Conservation (phyloP, 768 basidiomycete species). For the Psilocybe azurescens region DNA sequence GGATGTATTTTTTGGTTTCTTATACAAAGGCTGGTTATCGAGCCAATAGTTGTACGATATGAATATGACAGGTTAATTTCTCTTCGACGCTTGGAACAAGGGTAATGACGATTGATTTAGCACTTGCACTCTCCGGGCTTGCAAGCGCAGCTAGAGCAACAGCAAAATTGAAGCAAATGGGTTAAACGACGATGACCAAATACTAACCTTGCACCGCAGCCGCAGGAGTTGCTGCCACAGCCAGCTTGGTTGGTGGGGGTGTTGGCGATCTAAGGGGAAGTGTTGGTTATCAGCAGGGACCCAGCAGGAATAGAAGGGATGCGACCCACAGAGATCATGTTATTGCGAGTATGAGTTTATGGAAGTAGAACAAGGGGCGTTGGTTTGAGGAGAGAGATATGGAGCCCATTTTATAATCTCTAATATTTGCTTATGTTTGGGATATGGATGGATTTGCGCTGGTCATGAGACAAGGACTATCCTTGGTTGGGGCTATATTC, state of each 20-base stretch:
- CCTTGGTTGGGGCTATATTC: too few species aligned
- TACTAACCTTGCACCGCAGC: constrained; percentile 53
- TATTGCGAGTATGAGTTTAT: constrained; percentile 13
- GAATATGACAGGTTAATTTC: too few species aligned
- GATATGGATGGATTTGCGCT: background rate
- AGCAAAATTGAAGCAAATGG: constrained; percentile 3
- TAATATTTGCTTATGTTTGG: constrained; percentile 27
- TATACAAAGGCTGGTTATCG: background rate
- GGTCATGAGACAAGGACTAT: constrained; percentile 9
- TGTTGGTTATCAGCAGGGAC: constrained; percentile 10
- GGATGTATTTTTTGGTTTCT: background rate
- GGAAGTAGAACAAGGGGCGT: constrained; percentile 14
- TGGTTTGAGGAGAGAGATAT: constrained; percentile 15
- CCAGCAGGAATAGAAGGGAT: constrained; percentile 2
- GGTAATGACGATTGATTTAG: constrained; percentile 33
- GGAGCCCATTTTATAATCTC: constrained; percentile 9
- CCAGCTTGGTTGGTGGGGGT: constrained; percentile 45
- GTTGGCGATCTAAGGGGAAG: constrained; percentile 34
- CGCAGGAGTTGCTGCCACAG: constrained; percentile 57
- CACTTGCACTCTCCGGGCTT: constrained; percentile 71
- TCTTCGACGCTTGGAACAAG: too few species aligned
- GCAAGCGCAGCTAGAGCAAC: constrained; percentile 57
- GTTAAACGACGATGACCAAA: constrained; percentile 16
- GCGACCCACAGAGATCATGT: constrained; percentile 47
- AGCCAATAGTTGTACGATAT: too few species aligned